Evolutionary conservation across 2,329 filamentous ascomycete genomes (phyloP).

Genomic region (Beauveria scarabaeidicola): DNA sequence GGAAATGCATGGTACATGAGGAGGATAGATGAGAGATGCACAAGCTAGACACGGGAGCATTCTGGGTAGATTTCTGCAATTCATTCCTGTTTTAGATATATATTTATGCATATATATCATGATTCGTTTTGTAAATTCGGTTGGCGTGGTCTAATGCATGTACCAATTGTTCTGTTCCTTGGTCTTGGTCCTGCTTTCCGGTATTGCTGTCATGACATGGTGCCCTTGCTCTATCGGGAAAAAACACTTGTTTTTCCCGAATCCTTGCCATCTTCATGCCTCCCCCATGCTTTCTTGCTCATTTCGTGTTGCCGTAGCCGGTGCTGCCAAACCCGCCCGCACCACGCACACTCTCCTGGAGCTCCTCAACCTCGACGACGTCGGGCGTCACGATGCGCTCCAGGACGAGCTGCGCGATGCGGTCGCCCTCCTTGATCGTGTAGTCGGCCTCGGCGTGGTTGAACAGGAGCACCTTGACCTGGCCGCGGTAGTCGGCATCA

Average conservation of each 20-base stretch:
- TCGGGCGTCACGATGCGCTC: slow-evolving; percentile 93
- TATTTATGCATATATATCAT: no score
- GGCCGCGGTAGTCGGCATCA: slow-evolving; percentile 92
- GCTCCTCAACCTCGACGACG: slow-evolving; percentile 76
- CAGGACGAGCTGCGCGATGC: slow-evolving; percentile 85
- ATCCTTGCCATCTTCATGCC: background rate
- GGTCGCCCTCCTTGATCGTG: slow-evolving; percentile 72
- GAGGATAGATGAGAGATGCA: background rate
- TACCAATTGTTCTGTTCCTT: background rate
- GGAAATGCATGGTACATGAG: background rate
- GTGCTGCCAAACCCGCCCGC: slow-evolving; percentile 90
- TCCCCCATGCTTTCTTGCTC: background rate
- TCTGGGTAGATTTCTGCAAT: background rate
- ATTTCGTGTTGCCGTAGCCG: slow-evolving; percentile 32
- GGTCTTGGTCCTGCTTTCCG: background rate
- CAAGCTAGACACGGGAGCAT: background rate
- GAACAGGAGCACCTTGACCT: slow-evolving; percentile 89
- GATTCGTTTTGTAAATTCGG: no score
- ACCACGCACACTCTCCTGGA: slow-evolving; percentile 85
- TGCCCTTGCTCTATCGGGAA: background rate
- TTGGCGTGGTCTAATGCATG: background rate
- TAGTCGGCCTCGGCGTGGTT: slow-evolving; percentile 84
- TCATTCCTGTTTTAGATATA: background rate
- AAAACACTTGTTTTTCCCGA: no score
- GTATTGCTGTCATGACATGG: background rate